Conservation (phyloP, 2,329 filamentous ascomycete species). For the Trichophyton mentagrophytes region DNA sequence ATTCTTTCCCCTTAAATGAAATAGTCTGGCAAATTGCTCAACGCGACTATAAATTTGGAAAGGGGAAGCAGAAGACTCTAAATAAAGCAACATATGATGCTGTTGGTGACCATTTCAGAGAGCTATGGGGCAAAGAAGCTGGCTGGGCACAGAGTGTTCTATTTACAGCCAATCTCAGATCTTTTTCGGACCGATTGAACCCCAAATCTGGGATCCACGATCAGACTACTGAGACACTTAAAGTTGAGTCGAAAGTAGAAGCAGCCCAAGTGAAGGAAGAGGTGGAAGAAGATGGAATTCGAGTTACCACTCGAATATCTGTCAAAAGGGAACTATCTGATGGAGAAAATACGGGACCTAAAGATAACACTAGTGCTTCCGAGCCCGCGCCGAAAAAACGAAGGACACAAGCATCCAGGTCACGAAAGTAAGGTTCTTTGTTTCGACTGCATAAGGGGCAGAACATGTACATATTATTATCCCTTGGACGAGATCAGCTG, state of each 20-base stretch:
- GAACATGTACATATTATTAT: constrained; percentile 2
- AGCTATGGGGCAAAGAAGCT: constrained; percentile 81
- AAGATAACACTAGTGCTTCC: not conserved
- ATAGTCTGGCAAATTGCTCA: constrained; percentile 93
- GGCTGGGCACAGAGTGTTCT: constrained; percentile 97
- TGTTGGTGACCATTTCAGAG: constrained; percentile 77
- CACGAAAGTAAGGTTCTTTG: not conserved
- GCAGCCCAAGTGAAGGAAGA: not conserved
- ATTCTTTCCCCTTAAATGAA: not conserved
- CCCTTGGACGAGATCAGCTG: not conserved
- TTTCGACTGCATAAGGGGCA: not conserved
- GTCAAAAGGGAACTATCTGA: constrained; percentile 12
- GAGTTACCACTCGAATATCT: constrained; percentile 1
- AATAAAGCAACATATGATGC: constrained; percentile 82
- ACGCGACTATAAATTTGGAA: constrained; percentile 85
- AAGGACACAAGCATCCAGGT: constrained; percentile 5
- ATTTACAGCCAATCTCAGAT: constrained; percentile 81
- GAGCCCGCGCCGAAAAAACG: constrained; percentile 7
- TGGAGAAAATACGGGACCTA: not conserved
- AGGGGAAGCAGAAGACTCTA: constrained; percentile 67
- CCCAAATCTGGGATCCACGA: constrained; percentile 25
- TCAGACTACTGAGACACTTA: constrained; percentile 2
- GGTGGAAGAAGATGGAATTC: not conserved
- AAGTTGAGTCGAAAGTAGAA: not conserved
- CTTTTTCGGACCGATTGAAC: constrained; percentile 59